Percentiles rank a stretch among this genome's conserved stretches.
Evolutionary conservation across 2,329 filamentous ascomycete genomes (phyloP).

Genomic region (Cercospora beticola): DNA sequence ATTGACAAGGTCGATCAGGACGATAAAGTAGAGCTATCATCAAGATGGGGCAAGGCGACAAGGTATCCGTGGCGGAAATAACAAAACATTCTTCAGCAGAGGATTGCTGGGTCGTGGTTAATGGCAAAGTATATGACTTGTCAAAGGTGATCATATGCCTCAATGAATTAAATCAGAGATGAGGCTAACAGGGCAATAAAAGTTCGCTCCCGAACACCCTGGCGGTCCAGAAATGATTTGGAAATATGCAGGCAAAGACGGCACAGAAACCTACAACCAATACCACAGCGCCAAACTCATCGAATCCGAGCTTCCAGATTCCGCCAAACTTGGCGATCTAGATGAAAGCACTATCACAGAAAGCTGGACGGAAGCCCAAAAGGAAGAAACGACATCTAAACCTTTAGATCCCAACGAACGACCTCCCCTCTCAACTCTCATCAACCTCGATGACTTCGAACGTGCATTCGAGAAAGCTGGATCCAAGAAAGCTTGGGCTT

Average conservation of each 20-base stretch:
- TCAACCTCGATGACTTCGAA: slow-evolving; percentile 51
- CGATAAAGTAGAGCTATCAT: background rate
- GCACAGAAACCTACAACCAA: slow-evolving; percentile 55
- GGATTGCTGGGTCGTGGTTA: slow-evolving; percentile 65
- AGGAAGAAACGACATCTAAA: slow-evolving; percentile 29
- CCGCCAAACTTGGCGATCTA: slow-evolving; percentile 43
- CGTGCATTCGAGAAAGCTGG: slow-evolving; percentile 41
- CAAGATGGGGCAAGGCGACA: slow-evolving; percentile 11
- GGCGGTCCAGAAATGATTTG: slow-evolving; percentile 58
- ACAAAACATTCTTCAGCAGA: slow-evolving; percentile 37
- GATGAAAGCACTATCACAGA: slow-evolving; percentile 35
- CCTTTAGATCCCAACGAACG: slow-evolving; percentile 38
- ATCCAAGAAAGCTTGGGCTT: slow-evolving; percentile 43
- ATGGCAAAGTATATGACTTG: slow-evolving; percentile 67
- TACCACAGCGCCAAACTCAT: slow-evolving; percentile 51
- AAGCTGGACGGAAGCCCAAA: slow-evolving; percentile 35
- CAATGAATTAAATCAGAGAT: background rate
- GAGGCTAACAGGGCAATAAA: background rate
- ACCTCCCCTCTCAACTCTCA: slow-evolving; percentile 48
- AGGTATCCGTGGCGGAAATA: slow-evolving; percentile 35
- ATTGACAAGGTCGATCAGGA: background rate
- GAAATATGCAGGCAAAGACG: slow-evolving; percentile 56
- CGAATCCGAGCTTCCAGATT: slow-evolving; percentile 43
- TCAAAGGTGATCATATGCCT: slow-evolving; percentile 43
- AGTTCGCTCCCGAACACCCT: slow-evolving; percentile 63